Percentiles rank a stretch among this genome's conserved stretches.
These are phyloP conservation scores for Pythium phragmiticola DNA, from an alignment of 352 stramenopile species.

Conservation along the genomic window DNA sequence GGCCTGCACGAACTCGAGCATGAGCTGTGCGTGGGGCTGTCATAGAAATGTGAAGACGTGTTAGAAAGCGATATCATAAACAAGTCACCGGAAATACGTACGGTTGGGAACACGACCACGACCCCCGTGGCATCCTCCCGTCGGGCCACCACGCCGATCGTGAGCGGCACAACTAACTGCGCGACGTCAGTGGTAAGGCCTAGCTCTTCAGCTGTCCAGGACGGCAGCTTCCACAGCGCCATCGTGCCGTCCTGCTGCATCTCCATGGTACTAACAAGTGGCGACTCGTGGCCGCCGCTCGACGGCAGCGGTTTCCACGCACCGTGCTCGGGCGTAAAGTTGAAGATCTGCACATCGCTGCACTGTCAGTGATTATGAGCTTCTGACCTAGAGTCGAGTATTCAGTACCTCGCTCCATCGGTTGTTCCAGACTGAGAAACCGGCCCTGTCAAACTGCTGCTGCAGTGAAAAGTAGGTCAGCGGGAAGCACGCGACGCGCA, in stretches of 20 bases:
- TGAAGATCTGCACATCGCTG: constrained; percentile 46
- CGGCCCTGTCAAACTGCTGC: constrained; percentile 60
- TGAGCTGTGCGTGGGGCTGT: constrained; percentile 40
- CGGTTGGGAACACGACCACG: constrained; percentile 45
- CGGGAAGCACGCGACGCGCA: constrained; percentile 66
- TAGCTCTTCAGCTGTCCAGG: constrained; percentile 41
- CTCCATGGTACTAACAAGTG: constrained; percentile 32
- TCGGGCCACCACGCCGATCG: constrained; percentile 33
- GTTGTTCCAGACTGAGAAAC: constrained; percentile 82
- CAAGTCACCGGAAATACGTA: neutral
- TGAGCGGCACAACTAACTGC: constrained; percentile 56
- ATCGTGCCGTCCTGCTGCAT: constrained; percentile 27
- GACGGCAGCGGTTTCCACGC: constrained; percentile 42
- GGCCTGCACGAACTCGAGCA: constrained; percentile 47
- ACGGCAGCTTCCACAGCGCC: constrained; percentile 54
- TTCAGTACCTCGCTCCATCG: constrained; percentile 68
- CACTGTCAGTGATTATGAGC: neutral
- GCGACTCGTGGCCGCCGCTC: constrained; percentile 32
- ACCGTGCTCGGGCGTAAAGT: constrained; percentile 64
- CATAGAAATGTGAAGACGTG: neutral
- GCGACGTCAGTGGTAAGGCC: constrained; percentile 35
- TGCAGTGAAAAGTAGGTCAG: constrained; percentile 70
- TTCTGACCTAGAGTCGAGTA: neutral
- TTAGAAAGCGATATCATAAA: neutral
- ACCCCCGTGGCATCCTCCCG: constrained; percentile 29